Evolutionary conservation across 768 basidiomycete genomes (phyloP).

Genomic region (Coprinellus micaceus): DNA sequence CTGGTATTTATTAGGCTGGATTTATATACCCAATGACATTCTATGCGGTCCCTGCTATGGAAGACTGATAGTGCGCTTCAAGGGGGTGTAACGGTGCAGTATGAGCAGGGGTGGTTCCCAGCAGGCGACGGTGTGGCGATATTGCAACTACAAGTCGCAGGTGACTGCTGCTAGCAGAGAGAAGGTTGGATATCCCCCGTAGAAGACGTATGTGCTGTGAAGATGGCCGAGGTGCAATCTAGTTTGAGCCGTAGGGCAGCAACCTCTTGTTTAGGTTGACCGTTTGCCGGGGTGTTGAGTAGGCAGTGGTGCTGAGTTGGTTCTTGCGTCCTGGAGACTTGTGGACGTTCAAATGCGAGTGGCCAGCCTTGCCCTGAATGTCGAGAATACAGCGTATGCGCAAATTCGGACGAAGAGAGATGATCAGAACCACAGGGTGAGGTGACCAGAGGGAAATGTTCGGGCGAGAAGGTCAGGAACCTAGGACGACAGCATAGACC

Average conservation of each 20-base stretch:
- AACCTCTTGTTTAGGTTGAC: slow-evolving; percentile 60
- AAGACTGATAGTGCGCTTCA: too few species aligned
- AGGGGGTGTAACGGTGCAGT: too few species aligned
- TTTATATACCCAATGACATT: slow-evolving; percentile 6
- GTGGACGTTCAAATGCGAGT: slow-evolving; percentile 66
- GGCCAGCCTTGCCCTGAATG: slow-evolving; percentile 64
- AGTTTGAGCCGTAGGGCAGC: slow-evolving; percentile 59
- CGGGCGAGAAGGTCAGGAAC: too few species aligned
- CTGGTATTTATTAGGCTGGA: slow-evolving; percentile 8
- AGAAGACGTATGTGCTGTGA: neutral
- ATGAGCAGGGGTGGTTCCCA: too few species aligned
- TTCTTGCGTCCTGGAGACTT: slow-evolving; percentile 68
- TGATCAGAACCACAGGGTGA: too few species aligned
- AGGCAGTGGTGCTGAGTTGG: slow-evolving; percentile 58
- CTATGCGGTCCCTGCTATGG: too few species aligned
- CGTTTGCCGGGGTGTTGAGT: slow-evolving; percentile 64
- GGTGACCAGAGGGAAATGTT: too few species aligned
- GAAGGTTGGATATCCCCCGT: neutral
- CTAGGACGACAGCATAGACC: too few species aligned
- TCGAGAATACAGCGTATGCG: too few species aligned
- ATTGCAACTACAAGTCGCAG: too few species aligned
- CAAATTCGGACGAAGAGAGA: too few species aligned
- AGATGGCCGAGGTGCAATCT: neutral
- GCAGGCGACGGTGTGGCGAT: too few species aligned
- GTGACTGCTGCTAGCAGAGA: neutral